Evolutionary conservation across 306 rosid genomes (phyloP), one percentile per base, ranked within the genome.

Genomic region (Cicer chorassanicum): DNA sequence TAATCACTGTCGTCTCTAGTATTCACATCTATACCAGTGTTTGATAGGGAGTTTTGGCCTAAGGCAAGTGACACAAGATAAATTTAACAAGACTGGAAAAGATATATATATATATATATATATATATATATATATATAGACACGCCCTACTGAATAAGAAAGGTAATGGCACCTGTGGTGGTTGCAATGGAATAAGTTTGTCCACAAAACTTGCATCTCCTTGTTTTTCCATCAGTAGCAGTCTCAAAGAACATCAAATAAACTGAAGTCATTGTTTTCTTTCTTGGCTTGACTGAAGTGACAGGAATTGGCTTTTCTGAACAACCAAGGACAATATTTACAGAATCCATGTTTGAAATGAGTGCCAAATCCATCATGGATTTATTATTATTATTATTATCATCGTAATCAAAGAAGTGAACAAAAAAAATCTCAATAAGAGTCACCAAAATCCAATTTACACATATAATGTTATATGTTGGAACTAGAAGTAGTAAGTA

Each of bases 211-310:
- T 95, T 95, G 90, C 99, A 95, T 60, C 88, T 85, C 40, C 99
- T 85, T 69, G 89, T 92, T 78, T 92, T 92, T 34, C 93, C 96
- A 75, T 92, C 99, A 7, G 82, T 62, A 79, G 97, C 95, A 4
- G 98, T 89, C 91, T 95, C 97, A 63, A 95, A 95, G 84, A 82
- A 95, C 88, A 88, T 95, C 81, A 95, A 89, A 82, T 84, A 92
- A 62, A 92, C 97, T 6, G 99, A 95, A 9, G 99, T 95, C 98
- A 94, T 90, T 6, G 99, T 92, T 86, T 95, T 92, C 89, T 95
- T 95, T 68, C 96, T 85, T 15, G 96, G 98, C 51, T 90, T 95
- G 6, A 69, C 73, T 18, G 92, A 76, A 88, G 81, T 39, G 60
- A 75, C 46, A 65, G 93, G 77, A 78, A 61, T 77, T 29, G 88